A percentile compares a stretch with the other conserved stretches of the same genome.
These are phyloP conservation scores for Fomes fomentarius DNA, from an alignment of 1,284 basidiomycete species.

Conservation along the genomic window DNA sequence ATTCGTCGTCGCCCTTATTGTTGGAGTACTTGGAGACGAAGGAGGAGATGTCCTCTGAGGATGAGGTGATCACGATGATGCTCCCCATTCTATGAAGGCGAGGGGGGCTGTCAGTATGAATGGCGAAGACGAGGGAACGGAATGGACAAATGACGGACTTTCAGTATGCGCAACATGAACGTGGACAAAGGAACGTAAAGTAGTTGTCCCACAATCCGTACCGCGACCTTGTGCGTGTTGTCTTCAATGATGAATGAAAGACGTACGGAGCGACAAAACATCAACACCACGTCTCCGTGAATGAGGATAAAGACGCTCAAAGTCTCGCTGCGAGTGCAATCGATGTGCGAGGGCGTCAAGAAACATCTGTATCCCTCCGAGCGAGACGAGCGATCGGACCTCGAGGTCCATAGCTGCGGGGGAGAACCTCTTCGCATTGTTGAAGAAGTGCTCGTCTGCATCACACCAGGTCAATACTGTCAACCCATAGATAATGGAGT, in stretches of 20 bases:
- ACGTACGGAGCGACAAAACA: no score
- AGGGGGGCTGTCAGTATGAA: no score
- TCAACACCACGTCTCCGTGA: slow-evolving; percentile 88
- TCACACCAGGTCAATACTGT: neutral
- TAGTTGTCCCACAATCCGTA: no score
- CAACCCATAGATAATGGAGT: neutral
- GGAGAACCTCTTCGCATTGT: slow-evolving; percentile 84
- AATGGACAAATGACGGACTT: no score
- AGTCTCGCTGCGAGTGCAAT: slow-evolving; percentile 83
- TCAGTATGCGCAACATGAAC: no score
- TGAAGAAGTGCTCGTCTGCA: slow-evolving; percentile 84
- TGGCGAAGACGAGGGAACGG: no score
- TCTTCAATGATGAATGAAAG: no score
- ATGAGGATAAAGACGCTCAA: slow-evolving; percentile 83
- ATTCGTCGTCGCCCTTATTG: neutral
- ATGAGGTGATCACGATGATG: no score
- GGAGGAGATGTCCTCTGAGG: neutral
- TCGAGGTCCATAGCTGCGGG: slow-evolving; percentile 93
- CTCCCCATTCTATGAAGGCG: no score
- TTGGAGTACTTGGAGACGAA: neutral
- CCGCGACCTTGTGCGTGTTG: no score
- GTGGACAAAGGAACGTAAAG: no score
- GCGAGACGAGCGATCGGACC: slow-evolving; percentile 76
- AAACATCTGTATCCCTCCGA: slow-evolving; percentile 72
- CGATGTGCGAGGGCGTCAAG: slow-evolving; percentile 76